These are phyloP conservation scores for Arxiozyma slooffiae DNA, from an alignment of 1,139 yeast species.

Conservation along the genomic window DNA sequence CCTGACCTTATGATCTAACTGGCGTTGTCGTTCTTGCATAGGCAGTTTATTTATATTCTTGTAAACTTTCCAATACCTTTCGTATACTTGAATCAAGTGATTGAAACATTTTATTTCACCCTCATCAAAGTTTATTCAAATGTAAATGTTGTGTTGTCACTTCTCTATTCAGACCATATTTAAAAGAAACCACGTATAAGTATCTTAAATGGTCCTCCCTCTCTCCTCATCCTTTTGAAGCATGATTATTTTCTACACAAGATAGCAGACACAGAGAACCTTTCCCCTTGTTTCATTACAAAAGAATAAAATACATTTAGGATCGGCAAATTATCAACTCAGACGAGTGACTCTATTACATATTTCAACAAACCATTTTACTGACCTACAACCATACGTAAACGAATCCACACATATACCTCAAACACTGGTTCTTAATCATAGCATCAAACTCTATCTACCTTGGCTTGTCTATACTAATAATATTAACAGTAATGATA, in stretches of 20 bases:
- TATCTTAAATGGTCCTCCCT: no score
- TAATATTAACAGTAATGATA: no score
- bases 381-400: not conserved
- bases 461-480: no score
- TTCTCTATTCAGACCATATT: slow-evolving; percentile 50
- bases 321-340: not conserved
- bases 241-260: no score
- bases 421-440: no score
- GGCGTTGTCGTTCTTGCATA: not conserved
- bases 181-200: no score
- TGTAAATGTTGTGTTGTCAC: slow-evolving; percentile 84
- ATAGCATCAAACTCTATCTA: no score
- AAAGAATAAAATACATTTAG: slow-evolving; percentile 47
- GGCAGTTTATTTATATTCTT: not conserved
- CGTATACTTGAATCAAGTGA: not conserved
- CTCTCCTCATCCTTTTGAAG: no score
- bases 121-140: slow-evolving; percentile 71
- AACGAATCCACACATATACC: not conserved
- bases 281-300: slow-evolving; percentile 80
- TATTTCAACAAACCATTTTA: not conserved
- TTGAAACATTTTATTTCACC: slow-evolving; percentile 63
- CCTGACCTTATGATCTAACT: slow-evolving; percentile 15
- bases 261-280: slow-evolving; percentile 43
- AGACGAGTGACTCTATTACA: not conserved
- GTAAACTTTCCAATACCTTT: no score